Evolutionary conservation across 2,329 filamentous ascomycete species (phyloP).

Genomic region (Aspergillus texensis): DNA sequence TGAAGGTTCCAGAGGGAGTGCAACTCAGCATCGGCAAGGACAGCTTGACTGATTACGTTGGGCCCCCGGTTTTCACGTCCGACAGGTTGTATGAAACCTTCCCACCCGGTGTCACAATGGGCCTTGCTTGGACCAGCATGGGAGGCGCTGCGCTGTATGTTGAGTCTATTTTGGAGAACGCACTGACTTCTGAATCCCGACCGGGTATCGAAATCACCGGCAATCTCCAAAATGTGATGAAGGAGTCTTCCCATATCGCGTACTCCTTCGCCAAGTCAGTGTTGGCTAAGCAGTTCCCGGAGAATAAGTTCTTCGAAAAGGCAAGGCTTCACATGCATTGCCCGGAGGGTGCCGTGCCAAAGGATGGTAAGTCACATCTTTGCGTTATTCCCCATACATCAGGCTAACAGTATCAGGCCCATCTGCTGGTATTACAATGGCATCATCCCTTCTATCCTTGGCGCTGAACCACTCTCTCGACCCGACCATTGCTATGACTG

Average conservation of each 20-base stretch:
- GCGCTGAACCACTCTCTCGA: slow-evolving; percentile 77
- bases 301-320: slow-evolving; percentile 95
- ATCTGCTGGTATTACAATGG: slow-evolving; percentile 96
- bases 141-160: slow-evolving; percentile 96
- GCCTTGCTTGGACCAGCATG: slow-evolving; percentile 96
- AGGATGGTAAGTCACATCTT: slow-evolving; percentile 67
- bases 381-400: slow-evolving; percentile 5
- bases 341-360: slow-evolving; percentile 92
- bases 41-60: slow-evolving; percentile 94
- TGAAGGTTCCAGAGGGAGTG: slow-evolving; percentile 83
- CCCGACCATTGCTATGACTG: slow-evolving; percentile 94
- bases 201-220: slow-evolving; percentile 88
- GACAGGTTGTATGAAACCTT: slow-evolving; percentile 94
- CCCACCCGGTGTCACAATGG: slow-evolving; percentile 94
- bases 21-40: slow-evolving; percentile 85
- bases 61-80: slow-evolving; percentile 91
- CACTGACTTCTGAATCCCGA: slow-evolving; percentile 71
- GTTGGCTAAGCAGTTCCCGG: slow-evolving; percentile 80
- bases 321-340: slow-evolving; percentile 95
- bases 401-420: slow-evolving; percentile 52
- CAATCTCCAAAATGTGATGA: slow-evolving; percentile 96
- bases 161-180: slow-evolving; percentile 89
- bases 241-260: slow-evolving; percentile 91
- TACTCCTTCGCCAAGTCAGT: slow-evolving; percentile 94
- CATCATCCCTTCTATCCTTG: slow-evolving; percentile 85